These are phyloP conservation scores for Trichosanthes cucumerina DNA, from an alignment of 306 rosid genomes.

Conservation along the genomic window DNA sequence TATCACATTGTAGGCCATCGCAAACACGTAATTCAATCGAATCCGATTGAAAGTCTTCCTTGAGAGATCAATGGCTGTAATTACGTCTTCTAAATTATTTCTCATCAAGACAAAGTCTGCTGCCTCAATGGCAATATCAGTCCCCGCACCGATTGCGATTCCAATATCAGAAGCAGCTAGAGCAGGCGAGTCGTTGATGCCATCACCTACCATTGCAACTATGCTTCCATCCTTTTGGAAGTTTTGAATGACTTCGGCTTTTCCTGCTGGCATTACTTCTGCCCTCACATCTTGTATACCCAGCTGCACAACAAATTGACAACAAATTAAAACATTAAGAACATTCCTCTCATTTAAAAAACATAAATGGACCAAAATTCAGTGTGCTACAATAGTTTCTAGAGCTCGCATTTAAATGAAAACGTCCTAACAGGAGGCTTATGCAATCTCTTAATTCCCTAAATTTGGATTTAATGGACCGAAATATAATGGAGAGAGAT, in stretches of 20 bases:
- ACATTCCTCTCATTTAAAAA: neutral
- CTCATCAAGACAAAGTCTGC: slow-evolving; percentile 86
- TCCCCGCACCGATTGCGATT: slow-evolving; percentile 96
- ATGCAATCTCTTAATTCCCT: neutral
- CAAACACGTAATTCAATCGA: slow-evolving; percentile 68
- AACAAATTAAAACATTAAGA: neutral
- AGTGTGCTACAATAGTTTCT: neutral
- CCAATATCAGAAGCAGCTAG: slow-evolving; percentile 93
- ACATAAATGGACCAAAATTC: neutral
- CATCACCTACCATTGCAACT: slow-evolving; percentile 98
- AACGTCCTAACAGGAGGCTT: neutral
- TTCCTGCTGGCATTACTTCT: slow-evolving; percentile 97
- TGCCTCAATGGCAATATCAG: slow-evolving; percentile 94
- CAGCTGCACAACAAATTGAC: slow-evolving; percentile 40
- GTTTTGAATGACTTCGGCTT: slow-evolving; percentile 63
- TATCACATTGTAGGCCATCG: slow-evolving; percentile 79
- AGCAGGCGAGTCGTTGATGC: slow-evolving; percentile 95
- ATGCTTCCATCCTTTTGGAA: slow-evolving; percentile 75
- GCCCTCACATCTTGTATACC: slow-evolving; percentile 84
- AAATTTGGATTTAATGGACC: neutral
- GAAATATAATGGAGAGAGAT: neutral
- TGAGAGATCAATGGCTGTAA: slow-evolving; percentile 93
- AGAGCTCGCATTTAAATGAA: neutral
- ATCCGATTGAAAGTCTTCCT: slow-evolving; percentile 77
- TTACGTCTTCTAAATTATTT: slow-evolving; percentile 88